Conservation (phyloP, 257 asterid species). For the Solanum stenotomum region DNA sequence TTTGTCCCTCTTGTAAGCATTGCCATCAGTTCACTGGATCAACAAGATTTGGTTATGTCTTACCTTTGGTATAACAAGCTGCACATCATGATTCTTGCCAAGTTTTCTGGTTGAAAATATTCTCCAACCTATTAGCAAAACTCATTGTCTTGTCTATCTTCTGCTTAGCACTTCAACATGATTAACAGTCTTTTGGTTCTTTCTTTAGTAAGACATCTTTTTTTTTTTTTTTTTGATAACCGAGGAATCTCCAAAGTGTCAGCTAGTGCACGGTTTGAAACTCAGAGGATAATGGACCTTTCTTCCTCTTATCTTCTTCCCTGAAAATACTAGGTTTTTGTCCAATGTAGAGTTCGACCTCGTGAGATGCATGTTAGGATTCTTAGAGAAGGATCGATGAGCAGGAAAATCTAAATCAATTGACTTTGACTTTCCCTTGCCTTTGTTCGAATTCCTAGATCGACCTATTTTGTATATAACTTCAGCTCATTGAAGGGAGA, state of each 20-base stretch:
- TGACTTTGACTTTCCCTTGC: no score
- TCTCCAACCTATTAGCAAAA: neutral
- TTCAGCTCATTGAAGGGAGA: no score
- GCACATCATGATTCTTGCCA: neutral
- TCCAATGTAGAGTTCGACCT: neutral
- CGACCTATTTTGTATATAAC: no score
- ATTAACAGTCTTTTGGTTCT: neutral
- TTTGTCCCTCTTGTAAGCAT: neutral
- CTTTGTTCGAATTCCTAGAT: no score
- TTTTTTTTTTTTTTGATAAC: neutral
- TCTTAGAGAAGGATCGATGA: no score
- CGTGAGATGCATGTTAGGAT: no score
- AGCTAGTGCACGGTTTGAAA: neutral
- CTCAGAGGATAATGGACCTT: neutral
- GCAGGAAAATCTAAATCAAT: no score
- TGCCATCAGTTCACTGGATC: neutral
- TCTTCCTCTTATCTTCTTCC: neutral
- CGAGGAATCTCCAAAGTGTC: neutral
- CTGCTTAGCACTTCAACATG: neutral
- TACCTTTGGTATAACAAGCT: neutral
- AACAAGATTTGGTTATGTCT: neutral
- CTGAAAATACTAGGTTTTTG: neutral
- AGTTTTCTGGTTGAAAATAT: neutral
- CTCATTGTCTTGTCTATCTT: neutral
- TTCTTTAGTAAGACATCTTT: neutral